Evolutionary conservation across 176 grass and related monocot genomes (phyloP), one percentile per base, ranked within the genome.

Genomic region (Cenchrus purpureus): DNA sequence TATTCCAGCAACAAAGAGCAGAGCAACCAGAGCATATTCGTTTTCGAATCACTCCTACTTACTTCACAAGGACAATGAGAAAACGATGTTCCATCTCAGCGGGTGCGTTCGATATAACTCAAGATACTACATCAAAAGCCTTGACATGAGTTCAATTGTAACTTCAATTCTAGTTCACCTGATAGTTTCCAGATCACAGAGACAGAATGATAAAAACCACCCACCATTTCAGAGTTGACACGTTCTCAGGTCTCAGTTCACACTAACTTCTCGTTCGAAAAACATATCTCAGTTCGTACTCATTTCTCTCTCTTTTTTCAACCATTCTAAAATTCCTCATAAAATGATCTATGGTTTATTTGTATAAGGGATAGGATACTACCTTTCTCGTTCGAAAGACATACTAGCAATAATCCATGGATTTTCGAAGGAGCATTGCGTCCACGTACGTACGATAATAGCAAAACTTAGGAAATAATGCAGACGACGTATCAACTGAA

Each of bases 51-150:
- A 78, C 44, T 80, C 37, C 37, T 25, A 25, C 25, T 25, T 25
- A 25, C 25, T 82, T 74, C 37, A 28, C 40, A 71, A 82, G 60
- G 51, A 60, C 73, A 50, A 20, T 56, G 22, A 20, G 79, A 90
- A 51, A 87, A 65, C 5, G 87, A 84, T 77, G 56, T 87, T 90
- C 84, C 20, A 87, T 92, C 79, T 77, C 56, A 72, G 49, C 54
- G 50, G 3, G 64, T 65, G 76, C 20, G 12, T 2, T 46, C 46
- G 22, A 74, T 53, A 31, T 13, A 76, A 5, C 20, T 46, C 31
- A n/a, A 69, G 2, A 49, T 40, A 40, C 37, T 40, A 12, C 66
- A 71, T 58, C 32, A 54, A 54, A 9, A 61, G 29, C 66, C 46
- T 28, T 48, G 22, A 76, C 13, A 19, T 13, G 19, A 79, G 68